A percentile compares a stretch with the other conserved stretches of the same genome.
phyloP scores from a whole-genome alignment of 2,329 filamentous ascomycete genomes.

The Aspergillus neoniger region DNA sequence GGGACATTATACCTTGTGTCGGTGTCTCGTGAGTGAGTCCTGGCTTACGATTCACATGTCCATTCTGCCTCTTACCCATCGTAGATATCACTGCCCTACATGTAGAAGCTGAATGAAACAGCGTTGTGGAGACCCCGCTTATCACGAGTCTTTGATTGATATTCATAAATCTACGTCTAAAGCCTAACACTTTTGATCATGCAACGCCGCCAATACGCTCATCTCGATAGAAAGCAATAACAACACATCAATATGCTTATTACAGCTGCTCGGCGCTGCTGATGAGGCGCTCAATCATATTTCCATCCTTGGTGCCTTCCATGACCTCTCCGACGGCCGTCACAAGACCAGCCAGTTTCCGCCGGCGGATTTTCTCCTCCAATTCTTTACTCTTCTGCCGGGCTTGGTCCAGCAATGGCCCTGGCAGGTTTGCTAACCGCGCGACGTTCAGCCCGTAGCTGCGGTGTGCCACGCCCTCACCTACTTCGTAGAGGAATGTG shows the following conservation, averaged over 20 bases:
- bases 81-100: background rate
- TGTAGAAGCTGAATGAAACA: background rate
- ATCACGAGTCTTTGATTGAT: background rate
- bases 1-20: background rate
- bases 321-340: slow-evolving; percentile 34
- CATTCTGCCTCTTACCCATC: background rate
- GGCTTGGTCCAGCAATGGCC: slow-evolving; percentile 74
- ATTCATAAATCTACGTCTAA: background rate
- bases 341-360: slow-evolving; percentile 54
- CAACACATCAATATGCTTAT: background rate
- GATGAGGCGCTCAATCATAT: slow-evolving; percentile 34
- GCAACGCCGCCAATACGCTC: background rate
- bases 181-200: background rate
- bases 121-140: background rate
- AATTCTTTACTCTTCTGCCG: slow-evolving; percentile 76
- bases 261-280: slow-evolving; percentile 34
- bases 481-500: slow-evolving; percentile 92
- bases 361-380: slow-evolving; percentile 69
- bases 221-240: background rate
- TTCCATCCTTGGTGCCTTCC: slow-evolving; percentile 20
- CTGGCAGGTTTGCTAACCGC: slow-evolving; percentile 76
- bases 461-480: slow-evolving; percentile 85
- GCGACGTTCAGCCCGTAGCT: slow-evolving; percentile 96
- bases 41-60: background rate
- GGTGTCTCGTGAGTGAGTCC: background rate